Conservation (phyloP, 257 asterid species). For the Hygrophila difformis region DNA sequence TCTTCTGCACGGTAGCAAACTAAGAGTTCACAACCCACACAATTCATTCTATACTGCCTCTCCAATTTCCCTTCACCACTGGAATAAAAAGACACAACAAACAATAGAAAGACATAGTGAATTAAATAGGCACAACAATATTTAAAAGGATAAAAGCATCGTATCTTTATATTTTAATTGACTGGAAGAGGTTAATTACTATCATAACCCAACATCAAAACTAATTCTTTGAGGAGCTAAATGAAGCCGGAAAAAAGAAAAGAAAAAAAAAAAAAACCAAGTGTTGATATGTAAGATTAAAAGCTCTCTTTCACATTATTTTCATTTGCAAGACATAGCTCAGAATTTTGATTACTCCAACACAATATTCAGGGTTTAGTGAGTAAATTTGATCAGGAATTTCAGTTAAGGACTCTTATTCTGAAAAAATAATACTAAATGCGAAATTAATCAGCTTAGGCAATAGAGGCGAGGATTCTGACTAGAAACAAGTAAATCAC, state of each 20-base stretch:
- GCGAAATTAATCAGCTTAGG: not conserved
- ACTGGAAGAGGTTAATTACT: slow-evolving; percentile 7
- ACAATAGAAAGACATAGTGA: too few species aligned
- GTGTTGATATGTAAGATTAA: too few species aligned
- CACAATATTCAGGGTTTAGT: not conserved
- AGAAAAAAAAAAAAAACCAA: too few species aligned
- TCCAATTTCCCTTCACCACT: slow-evolving; percentile 97
- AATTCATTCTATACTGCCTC: slow-evolving; percentile 87
- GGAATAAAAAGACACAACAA: slow-evolving; percentile 22
- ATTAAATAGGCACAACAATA: too few species aligned
- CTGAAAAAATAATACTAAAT: not conserved
- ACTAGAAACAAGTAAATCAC: too few species aligned
- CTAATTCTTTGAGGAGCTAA: not conserved
- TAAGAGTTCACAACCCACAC: slow-evolving; percentile 86
- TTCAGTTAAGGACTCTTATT: not conserved
- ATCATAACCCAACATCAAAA: not conserved
- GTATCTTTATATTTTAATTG: not conserved
- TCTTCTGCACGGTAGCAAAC: slow-evolving; percentile 95
- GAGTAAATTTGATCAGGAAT: slow-evolving; percentile 3
- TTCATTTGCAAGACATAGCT: too few species aligned
- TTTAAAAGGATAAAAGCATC: not conserved
- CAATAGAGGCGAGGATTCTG: too few species aligned
- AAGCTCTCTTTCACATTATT: too few species aligned
- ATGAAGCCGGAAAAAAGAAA: slow-evolving; percentile 9
- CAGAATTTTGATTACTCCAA: too few species aligned